Evolutionary conservation across 2,329 filamentous ascomycete species (phyloP), one percentile per base, ranked within the genome.

Genomic region (Leptographium lundbergii): DNA sequence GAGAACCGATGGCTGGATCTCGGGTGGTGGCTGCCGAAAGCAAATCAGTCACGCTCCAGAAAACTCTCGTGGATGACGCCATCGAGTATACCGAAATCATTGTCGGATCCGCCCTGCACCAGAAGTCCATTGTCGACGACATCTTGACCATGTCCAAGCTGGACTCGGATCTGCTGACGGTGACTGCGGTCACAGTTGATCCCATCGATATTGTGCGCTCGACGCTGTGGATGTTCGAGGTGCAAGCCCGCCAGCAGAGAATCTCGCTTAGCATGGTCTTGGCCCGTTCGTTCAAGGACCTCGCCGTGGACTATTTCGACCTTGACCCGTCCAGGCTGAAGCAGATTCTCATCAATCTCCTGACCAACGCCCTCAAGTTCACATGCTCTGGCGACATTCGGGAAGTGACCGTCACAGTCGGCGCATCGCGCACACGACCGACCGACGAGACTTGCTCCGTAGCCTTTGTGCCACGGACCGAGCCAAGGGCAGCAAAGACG

Each of bases 351-450:
- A 90, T 92, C 68, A 92, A 92, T 65, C 77, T 92, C 1, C 80
- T 88, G 10, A 89, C 87, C 9, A 92, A 92, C 66, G 87, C 88
- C 0, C 85, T 92, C 69, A 92, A 92, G 66, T 92, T 91, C 67
- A 92, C 89, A 1, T 83, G 83, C 42, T 77, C 77, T 0, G 81
- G 85, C 22, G 75, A 77, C 19, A 80, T 75, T 14, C 79, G 84
- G 9, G 80, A 81, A 50, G 77, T 83, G 39, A 72, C 71, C 1
- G 73, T 82, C 2, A 71, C 69, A 36, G 69, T 83, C 54, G 76
- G 76, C 53, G 77, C 74, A 10, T 76, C 71, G 25, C 69, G 65
- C 36, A 65, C 67, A 22, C 69, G 69, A 25, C 77, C 76, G 0
- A 69, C 69, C 25, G 71, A 69, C 58, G 70, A 68, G 56, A 73